phyloP scores from a whole-genome alignment of 768 basidiomycete genomes.

The Lentinus tigrinus region DNA sequence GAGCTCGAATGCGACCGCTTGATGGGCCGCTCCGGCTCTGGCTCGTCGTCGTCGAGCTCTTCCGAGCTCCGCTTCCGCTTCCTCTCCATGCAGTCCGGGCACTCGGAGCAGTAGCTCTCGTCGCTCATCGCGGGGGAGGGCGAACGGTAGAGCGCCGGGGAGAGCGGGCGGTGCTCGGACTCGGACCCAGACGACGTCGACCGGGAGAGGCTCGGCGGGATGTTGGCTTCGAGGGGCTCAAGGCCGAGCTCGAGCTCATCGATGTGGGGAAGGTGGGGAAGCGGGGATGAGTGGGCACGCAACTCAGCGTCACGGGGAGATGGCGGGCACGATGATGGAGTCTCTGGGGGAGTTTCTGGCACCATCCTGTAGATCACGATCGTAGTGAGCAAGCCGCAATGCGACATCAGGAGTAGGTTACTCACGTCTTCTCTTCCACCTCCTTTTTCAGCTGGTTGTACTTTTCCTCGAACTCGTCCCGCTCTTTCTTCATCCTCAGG shows the following conservation, averaged over 20 bases:
- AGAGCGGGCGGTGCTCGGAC: conserved; percentile 7
- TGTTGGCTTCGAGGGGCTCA: conserved; percentile 6
- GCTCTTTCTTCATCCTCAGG: conserved; percentile 28
- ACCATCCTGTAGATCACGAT: not conserved
- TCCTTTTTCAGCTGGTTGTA: conserved; percentile 27
- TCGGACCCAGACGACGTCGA: not conserved
- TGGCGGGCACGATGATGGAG: conserved; percentile 3
- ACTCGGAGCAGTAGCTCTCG: conserved; percentile 28
- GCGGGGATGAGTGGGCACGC: not conserved
- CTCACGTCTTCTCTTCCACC: conserved; percentile 25
- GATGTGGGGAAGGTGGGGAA: conserved; percentile 3
- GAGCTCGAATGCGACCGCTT: conserved; percentile 16
- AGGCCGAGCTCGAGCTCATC: not conserved
- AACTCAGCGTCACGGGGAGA: conserved; percentile 6
- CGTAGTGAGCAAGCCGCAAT: not conserved
- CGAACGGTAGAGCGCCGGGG: conserved; percentile 18
- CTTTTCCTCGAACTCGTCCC: conserved; percentile 25
- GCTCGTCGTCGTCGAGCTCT: conserved; percentile 7
- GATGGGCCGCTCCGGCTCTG: conserved; percentile 10
- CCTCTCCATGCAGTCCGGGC: conserved; percentile 22
- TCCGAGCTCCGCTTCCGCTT: conserved; percentile 10
- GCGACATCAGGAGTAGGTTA: not conserved
- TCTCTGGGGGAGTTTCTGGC: conserved; percentile 4
- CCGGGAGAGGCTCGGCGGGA: conserved; percentile 12
- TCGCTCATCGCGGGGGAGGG: conserved; percentile 25